Evolutionary conservation across 2,329 filamentous ascomycete genomes (phyloP).

Genomic region (Clonostachys rhizophaga): DNA sequence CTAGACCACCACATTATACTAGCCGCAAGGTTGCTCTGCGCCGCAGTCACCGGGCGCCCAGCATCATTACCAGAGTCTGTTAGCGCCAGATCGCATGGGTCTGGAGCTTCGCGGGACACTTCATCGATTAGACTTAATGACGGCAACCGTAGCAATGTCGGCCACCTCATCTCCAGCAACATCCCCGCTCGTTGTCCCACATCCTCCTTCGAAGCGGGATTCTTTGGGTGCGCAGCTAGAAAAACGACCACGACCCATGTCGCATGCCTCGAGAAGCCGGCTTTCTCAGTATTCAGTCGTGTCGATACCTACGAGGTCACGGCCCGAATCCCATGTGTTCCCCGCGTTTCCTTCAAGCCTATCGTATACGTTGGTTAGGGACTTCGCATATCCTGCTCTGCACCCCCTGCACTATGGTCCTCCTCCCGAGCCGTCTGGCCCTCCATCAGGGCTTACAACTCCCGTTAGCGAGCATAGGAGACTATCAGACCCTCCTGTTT

Average conservation of each 20-base stretch:
- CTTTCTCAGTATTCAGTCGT: slow-evolving; percentile 78
- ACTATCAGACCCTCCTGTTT: slow-evolving; percentile 75
- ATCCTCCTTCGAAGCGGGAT: not conserved
- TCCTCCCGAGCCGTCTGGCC: slow-evolving; percentile 65
- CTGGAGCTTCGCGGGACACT: not conserved
- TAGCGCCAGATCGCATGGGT: no score
- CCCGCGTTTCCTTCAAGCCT: slow-evolving; percentile 82
- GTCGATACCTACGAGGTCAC: slow-evolving; percentile 66
- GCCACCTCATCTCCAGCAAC: not conserved
- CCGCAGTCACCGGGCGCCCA: not conserved
- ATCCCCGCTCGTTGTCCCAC: not conserved
- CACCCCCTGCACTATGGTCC: slow-evolving; percentile 94
- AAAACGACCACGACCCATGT: slow-evolving; percentile 45
- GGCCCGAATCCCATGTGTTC: slow-evolving; percentile 77
- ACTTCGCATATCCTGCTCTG: slow-evolving; percentile 83
- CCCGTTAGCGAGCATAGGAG: slow-evolving; percentile 75
- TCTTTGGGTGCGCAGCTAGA: not conserved
- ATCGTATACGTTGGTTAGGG: slow-evolving; percentile 83
- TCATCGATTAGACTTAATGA: not conserved
- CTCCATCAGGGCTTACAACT: slow-evolving; percentile 77
- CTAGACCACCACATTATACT: not conserved
- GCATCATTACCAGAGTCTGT: no score
- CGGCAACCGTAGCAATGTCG: not conserved
- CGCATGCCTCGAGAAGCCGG: slow-evolving; percentile 74
- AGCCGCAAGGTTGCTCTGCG: not conserved